These are phyloP conservation scores for Orbilia blumenaviensis DNA, from an alignment of 2,329 filamentous ascomycete species.

Conservation along the genomic window DNA sequence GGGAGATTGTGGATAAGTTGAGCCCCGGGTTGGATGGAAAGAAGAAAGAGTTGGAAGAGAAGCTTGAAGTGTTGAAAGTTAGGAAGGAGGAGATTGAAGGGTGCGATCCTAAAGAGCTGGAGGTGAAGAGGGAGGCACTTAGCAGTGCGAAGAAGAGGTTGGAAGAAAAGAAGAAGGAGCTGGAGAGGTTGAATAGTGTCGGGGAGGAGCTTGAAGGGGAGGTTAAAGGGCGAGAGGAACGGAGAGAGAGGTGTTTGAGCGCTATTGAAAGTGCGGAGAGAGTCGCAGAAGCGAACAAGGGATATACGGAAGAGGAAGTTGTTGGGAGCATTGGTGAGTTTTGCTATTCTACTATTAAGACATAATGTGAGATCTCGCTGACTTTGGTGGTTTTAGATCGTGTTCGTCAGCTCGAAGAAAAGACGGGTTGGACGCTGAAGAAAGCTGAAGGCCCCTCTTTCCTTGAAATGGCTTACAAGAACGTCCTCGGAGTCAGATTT, in stretches of 20 bases:
- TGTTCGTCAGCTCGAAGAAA: conserved; percentile 38
- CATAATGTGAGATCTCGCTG: not conserved
- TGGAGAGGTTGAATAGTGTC: conserved; percentile 73
- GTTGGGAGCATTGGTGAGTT: conserved; percentile 70
- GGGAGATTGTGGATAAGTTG: conserved; percentile 72
- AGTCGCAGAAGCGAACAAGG: conserved; percentile 84
- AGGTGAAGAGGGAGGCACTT: conserved; percentile 75
- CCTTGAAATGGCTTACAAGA: conserved; percentile 74
- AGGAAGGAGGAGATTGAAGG: conserved; percentile 78
- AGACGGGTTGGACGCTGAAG: conserved; percentile 49
- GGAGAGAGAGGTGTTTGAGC: conserved; percentile 74
- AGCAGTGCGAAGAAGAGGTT: conserved; percentile 73
- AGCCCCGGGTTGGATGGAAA: conserved; percentile 73
- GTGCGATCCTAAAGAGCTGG: conserved; percentile 81
- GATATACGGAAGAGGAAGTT: conserved; percentile 87
- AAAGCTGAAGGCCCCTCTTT: conserved; percentile 67
- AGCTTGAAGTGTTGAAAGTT: conserved; percentile 74
- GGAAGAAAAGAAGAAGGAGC: conserved; percentile 72
- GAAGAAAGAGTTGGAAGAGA: conserved; percentile 70
- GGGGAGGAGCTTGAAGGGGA: conserved; percentile 73
- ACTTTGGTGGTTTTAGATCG: conserved; percentile 60
- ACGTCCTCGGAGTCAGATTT: conserved; percentile 20
- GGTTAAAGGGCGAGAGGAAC: conserved; percentile 71
- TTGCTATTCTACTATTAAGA: conserved; percentile 60
- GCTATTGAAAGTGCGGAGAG: conserved; percentile 85